Percentiles rank a stretch among this genome's conserved stretches.
Evolutionary conservation across 1,139 yeast species (phyloP).

Genomic region (Nakaseomyces delphensis): DNA sequence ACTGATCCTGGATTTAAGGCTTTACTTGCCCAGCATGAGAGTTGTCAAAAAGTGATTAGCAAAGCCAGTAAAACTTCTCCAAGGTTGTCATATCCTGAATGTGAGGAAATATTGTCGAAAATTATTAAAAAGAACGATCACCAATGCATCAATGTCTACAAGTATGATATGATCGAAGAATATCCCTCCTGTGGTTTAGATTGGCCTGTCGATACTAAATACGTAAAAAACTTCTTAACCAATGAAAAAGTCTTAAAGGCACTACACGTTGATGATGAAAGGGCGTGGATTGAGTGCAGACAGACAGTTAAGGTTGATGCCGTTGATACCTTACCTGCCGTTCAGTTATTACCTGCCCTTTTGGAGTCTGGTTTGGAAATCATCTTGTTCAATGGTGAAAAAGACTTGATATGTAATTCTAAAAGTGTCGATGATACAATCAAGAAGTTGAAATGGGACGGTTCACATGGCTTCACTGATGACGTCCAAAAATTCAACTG

Average conservation of each 20-base stretch:
- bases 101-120: constrained; percentile 42
- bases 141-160: constrained; percentile 76
- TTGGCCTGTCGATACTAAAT: constrained; percentile 76
- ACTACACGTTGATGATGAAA: constrained; percentile 29
- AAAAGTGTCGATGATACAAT: constrained; percentile 66
- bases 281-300: constrained; percentile 71
- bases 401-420: constrained; percentile 82
- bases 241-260: constrained; percentile 9
- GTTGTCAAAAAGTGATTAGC: constrained; percentile 50
- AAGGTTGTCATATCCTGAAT: constrained; percentile 36
- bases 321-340: constrained; percentile 46
- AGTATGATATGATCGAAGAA: constrained; percentile 57
- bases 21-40: constrained; percentile 46
- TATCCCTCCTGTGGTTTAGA: constrained; percentile 87
- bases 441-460: constrained; percentile 58
- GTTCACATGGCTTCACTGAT: constrained; percentile 47
- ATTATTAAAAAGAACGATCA: constrained; percentile 35
- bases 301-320: constrained; percentile 38
- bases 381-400: constrained; percentile 75
- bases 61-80: constrained; percentile 18
- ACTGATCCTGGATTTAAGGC: constrained; percentile 35
- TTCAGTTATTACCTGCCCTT: constrained; percentile 56
- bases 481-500: constrained; percentile 38
- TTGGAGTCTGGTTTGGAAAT: constrained; percentile 50
- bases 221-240: constrained; percentile 54